These are phyloP conservation scores for Magnolia kwangsiensis DNA, from an alignment of 164 flowering plant species.

Conservation along the genomic window DNA sequence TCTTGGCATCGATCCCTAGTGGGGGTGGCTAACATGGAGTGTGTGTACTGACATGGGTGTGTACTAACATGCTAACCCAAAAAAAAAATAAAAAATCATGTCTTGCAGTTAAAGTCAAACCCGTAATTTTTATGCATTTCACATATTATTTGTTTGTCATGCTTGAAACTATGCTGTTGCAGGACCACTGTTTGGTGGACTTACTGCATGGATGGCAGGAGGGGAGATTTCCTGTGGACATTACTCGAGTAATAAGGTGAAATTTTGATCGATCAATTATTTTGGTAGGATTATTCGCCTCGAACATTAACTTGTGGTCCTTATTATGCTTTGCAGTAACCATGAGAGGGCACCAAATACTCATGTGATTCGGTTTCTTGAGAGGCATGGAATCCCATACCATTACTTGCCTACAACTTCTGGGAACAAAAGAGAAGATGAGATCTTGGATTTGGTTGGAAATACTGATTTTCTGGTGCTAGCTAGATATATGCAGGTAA, in stretches of 20 bases:
- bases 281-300: background rate
- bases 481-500: constrained; percentile 99
- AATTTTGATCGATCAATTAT: background rate
- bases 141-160: background rate
- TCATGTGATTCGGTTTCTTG: constrained; percentile 83
- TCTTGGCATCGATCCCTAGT: too few species aligned
- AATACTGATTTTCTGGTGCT: constrained; percentile 89
- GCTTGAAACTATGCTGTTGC: constrained; percentile 15
- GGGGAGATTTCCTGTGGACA: constrained; percentile 74
- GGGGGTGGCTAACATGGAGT: too few species aligned
- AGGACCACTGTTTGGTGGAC: constrained; percentile 95
- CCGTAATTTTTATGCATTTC: too few species aligned
- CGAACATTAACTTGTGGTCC: background rate
- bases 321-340: constrained; percentile 45
- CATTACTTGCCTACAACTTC: constrained; percentile 48
- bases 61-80: too few species aligned
- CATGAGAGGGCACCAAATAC: constrained; percentile 85
- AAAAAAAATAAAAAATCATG: too few species aligned
- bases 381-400: constrained; percentile 82
- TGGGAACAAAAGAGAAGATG: constrained; percentile 65
- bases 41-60: too few species aligned
- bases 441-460: constrained; percentile 72
- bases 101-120: background rate
- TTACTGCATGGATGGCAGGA: constrained; percentile 87
- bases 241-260: constrained; percentile 88